Evolutionary conservation across 192 early-diverging fungal species (phyloP).

Genomic region (Endogone sp.): DNA sequence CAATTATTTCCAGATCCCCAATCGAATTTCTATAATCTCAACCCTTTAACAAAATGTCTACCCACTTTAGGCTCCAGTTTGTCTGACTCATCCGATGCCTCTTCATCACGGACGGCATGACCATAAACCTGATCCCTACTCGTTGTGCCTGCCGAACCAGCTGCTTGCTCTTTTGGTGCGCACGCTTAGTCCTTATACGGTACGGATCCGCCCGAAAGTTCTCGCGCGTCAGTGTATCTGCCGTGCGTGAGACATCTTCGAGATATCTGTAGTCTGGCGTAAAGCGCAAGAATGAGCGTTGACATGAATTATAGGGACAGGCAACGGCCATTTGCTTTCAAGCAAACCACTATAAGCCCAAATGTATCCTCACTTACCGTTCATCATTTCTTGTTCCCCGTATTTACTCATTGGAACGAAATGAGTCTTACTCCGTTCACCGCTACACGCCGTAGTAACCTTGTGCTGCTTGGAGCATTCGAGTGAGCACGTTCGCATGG

Average conservation of each 20-base stretch:
- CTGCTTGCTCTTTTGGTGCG: neutral
- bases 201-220: slow-evolving; percentile 26
- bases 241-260: slow-evolving; percentile 56
- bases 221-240: slow-evolving; percentile 45
- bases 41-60: neutral
- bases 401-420: slow-evolving; percentile 59
- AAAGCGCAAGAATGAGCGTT: neutral
- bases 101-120: slow-evolving; percentile 54
- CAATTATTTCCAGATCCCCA: too few relatives aligned
- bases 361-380: slow-evolving; percentile 37
- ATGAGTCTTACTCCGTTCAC: slow-evolving; percentile 55
- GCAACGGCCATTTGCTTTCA: neutral
- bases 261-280: slow-evolving; percentile 59
- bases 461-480: slow-evolving; percentile 67
- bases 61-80: slow-evolving; percentile 47
- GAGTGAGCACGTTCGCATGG: slow-evolving; percentile 57
- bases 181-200: neutral
- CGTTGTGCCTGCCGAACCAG: slow-evolving; percentile 35
- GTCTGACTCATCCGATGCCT: slow-evolving; percentile 48
- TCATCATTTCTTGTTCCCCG: slow-evolving; percentile 62
- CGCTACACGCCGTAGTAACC: slow-evolving; percentile 49
- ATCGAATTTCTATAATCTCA: too few relatives aligned
- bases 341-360: slow-evolving; percentile 34
- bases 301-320: neutral
- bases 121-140: slow-evolving; percentile 30